phyloP scores from a whole-genome alignment of 805 yeast genomes.

The Zygotorulaspora chibaensis region DNA sequence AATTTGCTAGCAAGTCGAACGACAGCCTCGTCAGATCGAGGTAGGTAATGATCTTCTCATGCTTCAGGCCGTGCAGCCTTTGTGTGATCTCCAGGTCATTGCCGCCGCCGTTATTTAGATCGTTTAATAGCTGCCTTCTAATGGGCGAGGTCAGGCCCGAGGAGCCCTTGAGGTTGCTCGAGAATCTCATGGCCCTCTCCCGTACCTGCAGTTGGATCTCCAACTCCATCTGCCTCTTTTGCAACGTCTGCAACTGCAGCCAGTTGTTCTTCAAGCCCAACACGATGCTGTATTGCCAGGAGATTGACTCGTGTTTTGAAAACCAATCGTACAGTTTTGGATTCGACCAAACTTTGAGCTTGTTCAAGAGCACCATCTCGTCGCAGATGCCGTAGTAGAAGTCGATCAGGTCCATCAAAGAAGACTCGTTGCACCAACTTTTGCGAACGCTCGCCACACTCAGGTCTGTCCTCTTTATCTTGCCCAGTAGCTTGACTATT shows the following conservation, averaged over 20 bases:
- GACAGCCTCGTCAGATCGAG: slow-evolving; percentile 41
- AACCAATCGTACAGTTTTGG: slow-evolving; percentile 35
- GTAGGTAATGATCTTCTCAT: slow-evolving; percentile 36
- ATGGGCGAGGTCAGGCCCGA: slow-evolving; percentile 41
- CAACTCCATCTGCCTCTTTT: slow-evolving; percentile 48
- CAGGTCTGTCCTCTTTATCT: slow-evolving; percentile 28
- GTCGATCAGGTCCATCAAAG: slow-evolving; percentile 49
- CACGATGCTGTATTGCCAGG: slow-evolving; percentile 67
- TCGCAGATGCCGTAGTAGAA: slow-evolving; percentile 64
- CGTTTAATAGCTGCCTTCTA: slow-evolving; percentile 31
- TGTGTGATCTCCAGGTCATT: slow-evolving; percentile 16
- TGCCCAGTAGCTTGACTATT: slow-evolving; percentile 37
- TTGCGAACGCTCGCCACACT: slow-evolving; percentile 20
- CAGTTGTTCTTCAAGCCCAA: slow-evolving; percentile 52
- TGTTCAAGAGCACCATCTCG: slow-evolving; percentile 55
- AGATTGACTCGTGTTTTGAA: slow-evolving; percentile 54
- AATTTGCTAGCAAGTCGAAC: slow-evolving; percentile 47
- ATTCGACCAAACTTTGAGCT: slow-evolving; percentile 37
- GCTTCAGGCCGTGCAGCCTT: slow-evolving; percentile 35
- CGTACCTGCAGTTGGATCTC: slow-evolving; percentile 60
- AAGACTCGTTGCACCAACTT: slow-evolving; percentile 41
- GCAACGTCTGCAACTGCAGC: slow-evolving; percentile 39
- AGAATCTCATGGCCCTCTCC: slow-evolving; percentile 21
- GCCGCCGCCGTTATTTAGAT: slow-evolving; percentile 17
- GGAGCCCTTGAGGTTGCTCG: slow-evolving; percentile 25